A percentile compares a stretch with the other conserved stretches of the same genome.
Evolutionary conservation across 305 asterid species (phyloP).

Genomic region (Plantago coronopus): DNA sequence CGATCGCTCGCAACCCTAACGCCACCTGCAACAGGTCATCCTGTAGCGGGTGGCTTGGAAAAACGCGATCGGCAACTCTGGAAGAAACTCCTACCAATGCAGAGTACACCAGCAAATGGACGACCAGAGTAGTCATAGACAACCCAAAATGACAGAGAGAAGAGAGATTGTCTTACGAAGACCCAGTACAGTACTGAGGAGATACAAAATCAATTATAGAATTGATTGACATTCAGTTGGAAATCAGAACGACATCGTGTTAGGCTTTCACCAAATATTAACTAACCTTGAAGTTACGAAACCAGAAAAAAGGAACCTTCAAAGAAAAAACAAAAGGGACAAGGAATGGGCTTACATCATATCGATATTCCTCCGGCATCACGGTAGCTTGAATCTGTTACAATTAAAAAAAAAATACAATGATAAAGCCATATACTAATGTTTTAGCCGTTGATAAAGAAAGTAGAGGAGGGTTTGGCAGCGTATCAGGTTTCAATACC

Average conservation of each 20-base stretch:
- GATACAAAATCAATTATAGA: no score
- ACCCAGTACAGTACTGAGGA: no score
- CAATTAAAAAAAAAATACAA: slow-evolving; percentile 21
- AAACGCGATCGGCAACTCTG: no score
- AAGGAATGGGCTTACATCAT: slow-evolving; percentile 50
- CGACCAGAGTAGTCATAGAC: not conserved
- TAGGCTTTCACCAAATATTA: no score
- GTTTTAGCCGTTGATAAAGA: slow-evolving; percentile 4
- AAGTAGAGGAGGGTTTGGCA: slow-evolving; percentile 1
- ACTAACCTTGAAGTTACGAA: not conserved
- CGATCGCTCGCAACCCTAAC: no score
- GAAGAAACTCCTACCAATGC: no score
- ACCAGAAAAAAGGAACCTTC: not conserved
- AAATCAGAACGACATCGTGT: no score
- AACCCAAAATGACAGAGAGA: no score
- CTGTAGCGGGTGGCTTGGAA: no score
- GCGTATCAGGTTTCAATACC: not conserved
- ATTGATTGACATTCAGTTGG: no score
- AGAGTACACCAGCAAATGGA: not conserved
- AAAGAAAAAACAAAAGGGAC: slow-evolving; percentile 8
- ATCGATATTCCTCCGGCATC: slow-evolving; percentile 84
- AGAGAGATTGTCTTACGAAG: no score
- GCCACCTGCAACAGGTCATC: no score
- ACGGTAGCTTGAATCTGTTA: slow-evolving; percentile 66
- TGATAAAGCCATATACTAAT: slow-evolving; percentile 15